These are phyloP conservation scores for Penicillium samsonianum DNA, from an alignment of 495 filamentous ascomycete genomes.

Conservation along the genomic window DNA sequence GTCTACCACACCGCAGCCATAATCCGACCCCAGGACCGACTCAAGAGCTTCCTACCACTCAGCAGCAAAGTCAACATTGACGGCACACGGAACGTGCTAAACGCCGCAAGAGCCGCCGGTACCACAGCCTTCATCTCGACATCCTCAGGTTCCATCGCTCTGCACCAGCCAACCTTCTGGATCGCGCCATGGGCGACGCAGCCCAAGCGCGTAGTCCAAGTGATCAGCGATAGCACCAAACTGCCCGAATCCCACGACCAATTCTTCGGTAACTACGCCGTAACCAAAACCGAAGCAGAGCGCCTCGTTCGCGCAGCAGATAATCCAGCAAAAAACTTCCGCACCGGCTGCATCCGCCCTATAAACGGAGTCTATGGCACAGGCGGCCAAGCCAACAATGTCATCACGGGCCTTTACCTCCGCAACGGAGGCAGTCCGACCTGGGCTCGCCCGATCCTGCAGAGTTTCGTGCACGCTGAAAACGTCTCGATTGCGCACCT, in stretches of 20 bases:
- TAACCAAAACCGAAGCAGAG: slow-evolving; percentile 57
- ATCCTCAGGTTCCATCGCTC: slow-evolving; percentile 53
- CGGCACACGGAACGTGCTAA: slow-evolving; percentile 53
- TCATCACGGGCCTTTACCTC: slow-evolving; percentile 45
- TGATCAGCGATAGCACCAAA: slow-evolving; percentile 47
- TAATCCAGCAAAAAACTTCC: slow-evolving; percentile 40
- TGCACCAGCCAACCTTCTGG: slow-evolving; percentile 49
- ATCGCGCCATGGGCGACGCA: slow-evolving; percentile 47
- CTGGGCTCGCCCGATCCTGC: slow-evolving; percentile 52
- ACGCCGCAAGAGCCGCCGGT: slow-evolving; percentile 46
- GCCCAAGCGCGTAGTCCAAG: slow-evolving; percentile 44
- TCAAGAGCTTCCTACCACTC: slow-evolving; percentile 43
- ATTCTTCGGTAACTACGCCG: slow-evolving; percentile 60
- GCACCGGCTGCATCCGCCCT: slow-evolving; percentile 59
- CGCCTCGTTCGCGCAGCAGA: slow-evolving; percentile 51
- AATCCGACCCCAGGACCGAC: slow-evolving; percentile 53
- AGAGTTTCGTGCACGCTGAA: slow-evolving; percentile 58
- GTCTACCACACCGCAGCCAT: slow-evolving; percentile 60
- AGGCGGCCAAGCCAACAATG: slow-evolving; percentile 48
- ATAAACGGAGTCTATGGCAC: slow-evolving; percentile 61
- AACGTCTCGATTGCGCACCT: slow-evolving; percentile 60
- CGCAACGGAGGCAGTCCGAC: slow-evolving; percentile 37
- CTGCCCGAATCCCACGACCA: slow-evolving; percentile 45
- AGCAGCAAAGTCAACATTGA: slow-evolving; percentile 55
- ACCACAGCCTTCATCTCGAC: slow-evolving; percentile 57